Evolutionary conservation across 768 basidiomycete genomes (phyloP).

Genomic region (Artomyces pyxidatus): DNA sequence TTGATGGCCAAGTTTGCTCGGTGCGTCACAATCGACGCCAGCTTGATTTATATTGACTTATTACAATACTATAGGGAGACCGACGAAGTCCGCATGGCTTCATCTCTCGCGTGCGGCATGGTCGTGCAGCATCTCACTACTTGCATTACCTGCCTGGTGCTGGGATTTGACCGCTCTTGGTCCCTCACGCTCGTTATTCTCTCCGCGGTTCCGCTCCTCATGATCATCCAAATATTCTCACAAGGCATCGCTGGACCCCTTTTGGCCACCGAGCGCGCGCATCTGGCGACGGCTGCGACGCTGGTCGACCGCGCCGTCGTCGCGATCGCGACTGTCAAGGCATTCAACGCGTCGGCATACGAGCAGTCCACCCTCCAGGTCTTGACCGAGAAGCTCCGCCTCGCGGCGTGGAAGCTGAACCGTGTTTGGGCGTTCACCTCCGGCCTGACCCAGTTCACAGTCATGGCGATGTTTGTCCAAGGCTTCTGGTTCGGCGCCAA

Average conservation of each 20-base stretch:
- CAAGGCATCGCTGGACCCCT: slow-evolving; percentile 63
- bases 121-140: slow-evolving; percentile 79
- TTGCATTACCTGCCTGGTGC: slow-evolving; percentile 65
- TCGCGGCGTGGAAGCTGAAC: slow-evolving; percentile 45
- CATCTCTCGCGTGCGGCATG: slow-evolving; percentile 71
- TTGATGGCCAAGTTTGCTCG: slow-evolving; percentile 90
- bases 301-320: slow-evolving; percentile 69
- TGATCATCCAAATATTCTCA: slow-evolving; percentile 67
- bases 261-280: slow-evolving; percentile 54
- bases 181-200: slow-evolving; percentile 88
- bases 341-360: slow-evolving; percentile 68
- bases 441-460: slow-evolving; percentile 68
- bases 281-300: slow-evolving; percentile 66
- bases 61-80: slow-evolving; percentile 59
- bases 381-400: slow-evolving; percentile 37
- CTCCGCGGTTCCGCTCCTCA: slow-evolving; percentile 76
- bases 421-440: slow-evolving; percentile 69
- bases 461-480: slow-evolving; percentile 91
- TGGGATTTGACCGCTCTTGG: slow-evolving; percentile 77
- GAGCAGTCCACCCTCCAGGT: slow-evolving; percentile 43
- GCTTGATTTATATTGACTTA: background rate
- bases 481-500: slow-evolving; percentile 95
- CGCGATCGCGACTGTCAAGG: slow-evolving; percentile 85
- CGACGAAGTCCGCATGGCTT: slow-evolving; percentile 83
- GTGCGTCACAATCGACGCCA: slow-evolving; percentile 30